phyloP scores from a whole-genome alignment of 352 stramenopile genomes.

The Phytophthora europaea region DNA sequence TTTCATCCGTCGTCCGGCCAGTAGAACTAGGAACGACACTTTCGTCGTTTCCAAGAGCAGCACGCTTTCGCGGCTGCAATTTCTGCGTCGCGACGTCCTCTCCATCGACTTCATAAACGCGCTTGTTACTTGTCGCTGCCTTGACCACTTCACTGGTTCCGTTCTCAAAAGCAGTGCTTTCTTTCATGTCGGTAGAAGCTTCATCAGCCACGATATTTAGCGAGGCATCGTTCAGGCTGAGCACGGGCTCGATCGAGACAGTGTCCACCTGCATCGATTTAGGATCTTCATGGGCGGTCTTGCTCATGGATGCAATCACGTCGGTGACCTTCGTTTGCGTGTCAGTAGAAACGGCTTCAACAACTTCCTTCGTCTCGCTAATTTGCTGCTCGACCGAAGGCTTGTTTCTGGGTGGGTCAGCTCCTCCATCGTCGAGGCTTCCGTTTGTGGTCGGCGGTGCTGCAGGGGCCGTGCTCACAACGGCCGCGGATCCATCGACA shows the following conservation, averaged over 20 bases:
- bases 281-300: background rate
- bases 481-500: background rate
- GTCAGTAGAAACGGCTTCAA: background rate
- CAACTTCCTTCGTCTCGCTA: background rate
- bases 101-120: slow-evolving; percentile 19
- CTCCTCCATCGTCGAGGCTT: background rate
- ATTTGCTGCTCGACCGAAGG: background rate
- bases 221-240: slow-evolving; percentile 3
- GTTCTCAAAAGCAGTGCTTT: background rate
- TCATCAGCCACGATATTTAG: background rate
- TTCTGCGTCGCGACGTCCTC: slow-evolving; percentile 8
- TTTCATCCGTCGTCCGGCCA: slow-evolving; percentile 38
- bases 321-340: background rate
- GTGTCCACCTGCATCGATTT: background rate
- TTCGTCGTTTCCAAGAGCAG: slow-evolving; percentile 16
- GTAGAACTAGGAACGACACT: slow-evolving; percentile 12
- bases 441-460: background rate
- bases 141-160: background rate
- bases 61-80: slow-evolving; percentile 27
- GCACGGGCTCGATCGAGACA: slow-evolving; percentile 1
- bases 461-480: background rate
- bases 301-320: background rate
- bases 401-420: background rate
- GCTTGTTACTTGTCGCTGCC: slow-evolving; percentile 20
- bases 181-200: background rate